These are phyloP conservation scores for Fusarium siculi DNA, from an alignment of 2,329 filamentous ascomycete genomes.

Conservation along the genomic window DNA sequence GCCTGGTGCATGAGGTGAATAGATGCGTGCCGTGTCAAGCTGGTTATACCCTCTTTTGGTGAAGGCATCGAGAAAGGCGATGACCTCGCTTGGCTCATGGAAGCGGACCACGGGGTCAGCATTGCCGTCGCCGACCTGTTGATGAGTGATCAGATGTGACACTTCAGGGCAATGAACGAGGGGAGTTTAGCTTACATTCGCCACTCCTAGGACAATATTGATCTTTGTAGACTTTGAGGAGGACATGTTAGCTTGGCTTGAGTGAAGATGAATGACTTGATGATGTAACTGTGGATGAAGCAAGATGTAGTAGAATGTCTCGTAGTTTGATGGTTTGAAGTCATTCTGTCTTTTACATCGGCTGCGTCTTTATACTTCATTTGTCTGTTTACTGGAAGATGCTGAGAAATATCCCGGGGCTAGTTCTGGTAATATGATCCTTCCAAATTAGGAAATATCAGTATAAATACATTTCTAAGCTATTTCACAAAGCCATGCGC, in stretches of 20 bases:
- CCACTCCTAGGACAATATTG: not conserved
- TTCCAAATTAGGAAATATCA: not conserved
- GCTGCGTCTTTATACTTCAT: not conserved
- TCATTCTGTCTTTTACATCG: fast-evolving
- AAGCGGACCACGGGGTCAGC: not conserved
- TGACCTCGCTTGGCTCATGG: not conserved
- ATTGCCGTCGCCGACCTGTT: not conserved
- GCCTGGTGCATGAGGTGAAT: not conserved
- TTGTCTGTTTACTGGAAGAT: fast-evolving
- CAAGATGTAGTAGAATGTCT: fast-evolving
- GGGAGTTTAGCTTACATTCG: not conserved
- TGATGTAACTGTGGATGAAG: fast-evolving
- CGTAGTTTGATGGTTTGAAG: not conserved
- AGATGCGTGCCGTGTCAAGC: not conserved
- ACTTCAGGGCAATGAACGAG: fast-evolving
- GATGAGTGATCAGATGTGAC: not conserved
- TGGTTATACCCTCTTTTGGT: not conserved
- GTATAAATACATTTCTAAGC: not conserved
- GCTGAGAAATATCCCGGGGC: fast-evolving
- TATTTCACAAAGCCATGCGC: not conserved
- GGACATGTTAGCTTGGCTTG: not conserved
- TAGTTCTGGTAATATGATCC: not conserved
- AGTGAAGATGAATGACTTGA: fast-evolving
- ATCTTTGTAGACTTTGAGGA: not conserved
- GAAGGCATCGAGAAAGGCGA: not conserved